Evolutionary conservation across 257 asterid genomes (phyloP).

Genomic region (Ophiorrhiza pumila): DNA sequence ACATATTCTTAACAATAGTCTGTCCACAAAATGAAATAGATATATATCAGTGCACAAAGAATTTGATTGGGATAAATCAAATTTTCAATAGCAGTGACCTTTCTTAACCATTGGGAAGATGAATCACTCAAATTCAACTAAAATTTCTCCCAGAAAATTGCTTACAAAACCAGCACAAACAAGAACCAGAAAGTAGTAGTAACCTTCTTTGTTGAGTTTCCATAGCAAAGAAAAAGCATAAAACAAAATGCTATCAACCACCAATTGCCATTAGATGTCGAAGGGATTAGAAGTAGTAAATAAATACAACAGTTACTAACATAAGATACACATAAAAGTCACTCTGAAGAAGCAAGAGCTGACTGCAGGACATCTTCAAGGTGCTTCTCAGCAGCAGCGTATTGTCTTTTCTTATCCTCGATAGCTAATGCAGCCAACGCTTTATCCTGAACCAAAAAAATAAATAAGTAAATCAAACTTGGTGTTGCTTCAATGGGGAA

Average conservation of each 20-base stretch:
- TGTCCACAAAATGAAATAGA: too few species aligned
- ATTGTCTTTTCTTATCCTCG: constrained; percentile 93
- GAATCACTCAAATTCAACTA: neutral
- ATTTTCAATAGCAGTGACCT: neutral
- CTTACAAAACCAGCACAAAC: neutral
- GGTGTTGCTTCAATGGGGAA: constrained; percentile 5
- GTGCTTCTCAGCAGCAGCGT: constrained; percentile 93
- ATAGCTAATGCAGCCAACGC: constrained; percentile 96
- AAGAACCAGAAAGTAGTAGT: neutral
- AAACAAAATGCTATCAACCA: neutral
- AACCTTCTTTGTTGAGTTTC: neutral
- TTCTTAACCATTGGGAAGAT: neutral
- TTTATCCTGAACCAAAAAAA: constrained; percentile 62
- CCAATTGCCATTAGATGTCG: neutral
- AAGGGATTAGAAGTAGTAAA: neutral
- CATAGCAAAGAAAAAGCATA: neutral
- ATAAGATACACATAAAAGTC: constrained; percentile 13
- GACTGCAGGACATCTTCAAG: constrained; percentile 97
- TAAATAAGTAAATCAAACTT: constrained; percentile 7
- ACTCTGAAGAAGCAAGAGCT: constrained; percentile 80
- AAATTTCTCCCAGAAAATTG: neutral
- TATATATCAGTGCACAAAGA: neutral
- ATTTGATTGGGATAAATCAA: neutral
- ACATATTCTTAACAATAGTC: too few species aligned
- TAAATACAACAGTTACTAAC: neutral